phyloP scores from a whole-genome alignment of 1,139 yeast species.

The Candida sp. region DNA sequence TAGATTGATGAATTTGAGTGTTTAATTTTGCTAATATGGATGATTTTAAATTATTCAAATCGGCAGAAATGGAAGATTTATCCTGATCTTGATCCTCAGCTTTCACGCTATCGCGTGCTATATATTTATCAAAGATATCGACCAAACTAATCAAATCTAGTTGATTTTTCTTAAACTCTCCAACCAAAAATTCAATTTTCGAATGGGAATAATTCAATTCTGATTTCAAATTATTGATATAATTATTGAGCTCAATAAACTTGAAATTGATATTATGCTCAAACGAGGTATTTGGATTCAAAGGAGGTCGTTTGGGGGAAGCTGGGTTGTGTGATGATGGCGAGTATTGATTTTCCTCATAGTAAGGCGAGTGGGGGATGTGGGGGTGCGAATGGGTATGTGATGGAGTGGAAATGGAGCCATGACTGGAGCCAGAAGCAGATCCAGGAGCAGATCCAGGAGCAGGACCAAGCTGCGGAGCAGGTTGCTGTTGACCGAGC shows the following conservation, averaged over 20 bases:
- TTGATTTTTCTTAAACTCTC: conserved; percentile 45
- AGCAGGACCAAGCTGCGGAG: neutral
- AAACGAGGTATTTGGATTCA: conserved; percentile 14
- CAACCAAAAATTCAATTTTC: conserved; percentile 44
- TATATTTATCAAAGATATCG: conserved; percentile 40
- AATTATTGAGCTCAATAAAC: conserved; percentile 39
- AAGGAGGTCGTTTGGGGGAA: conserved; percentile 11
- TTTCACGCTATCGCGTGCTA: no score
- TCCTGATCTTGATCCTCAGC: neutral
- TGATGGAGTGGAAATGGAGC: conserved; percentile 2
- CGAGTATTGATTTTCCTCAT: conserved; percentile 2
- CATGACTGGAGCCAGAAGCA: neutral
- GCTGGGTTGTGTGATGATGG: conserved; percentile 4
- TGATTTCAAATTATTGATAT: conserved; percentile 26
- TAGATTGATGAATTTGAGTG: conserved; percentile 5
- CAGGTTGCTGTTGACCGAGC: conserved; percentile 8
- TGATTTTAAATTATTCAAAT: neutral
- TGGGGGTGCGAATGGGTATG: conserved; percentile 5
- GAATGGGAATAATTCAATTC: conserved; percentile 33
- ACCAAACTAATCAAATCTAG: conserved; percentile 47
- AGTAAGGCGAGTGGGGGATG: conserved; percentile 5
- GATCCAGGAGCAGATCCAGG: neutral
- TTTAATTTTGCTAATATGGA: neutral
- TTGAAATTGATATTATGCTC: conserved; percentile 26
- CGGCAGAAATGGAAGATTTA: neutral